These are phyloP conservation scores for Gypsophila paniculata DNA, from an alignment of 179 eudicot genomes.

Conservation along the genomic window DNA sequence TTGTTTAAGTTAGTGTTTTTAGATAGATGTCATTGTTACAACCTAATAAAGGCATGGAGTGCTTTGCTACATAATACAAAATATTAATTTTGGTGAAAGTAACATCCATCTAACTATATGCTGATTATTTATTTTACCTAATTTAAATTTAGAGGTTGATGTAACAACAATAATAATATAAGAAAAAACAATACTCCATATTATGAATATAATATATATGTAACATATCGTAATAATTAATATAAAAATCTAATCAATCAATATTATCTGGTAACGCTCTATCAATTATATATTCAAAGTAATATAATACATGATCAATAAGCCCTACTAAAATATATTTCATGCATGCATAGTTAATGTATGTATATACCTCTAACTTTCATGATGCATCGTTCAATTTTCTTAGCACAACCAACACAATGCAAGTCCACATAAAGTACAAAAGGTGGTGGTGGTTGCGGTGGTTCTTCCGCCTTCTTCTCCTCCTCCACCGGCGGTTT, in stretches of 20 bases:
- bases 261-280: no score
- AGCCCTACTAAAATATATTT: neutral
- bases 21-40: slow-evolving; percentile 7
- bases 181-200: no score
- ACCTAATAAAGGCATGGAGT: slow-evolving; percentile 6
- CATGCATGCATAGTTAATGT: neutral
- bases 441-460: slow-evolving; percentile 44
- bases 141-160: no score
- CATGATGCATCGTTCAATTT: slow-evolving; percentile 69
- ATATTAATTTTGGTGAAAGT: neutral
- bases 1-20: neutral
- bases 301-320: no score
- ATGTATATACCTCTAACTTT: slow-evolving; percentile 59
- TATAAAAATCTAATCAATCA: no score
- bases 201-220: no score
- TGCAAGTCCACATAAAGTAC: slow-evolving; percentile 82
- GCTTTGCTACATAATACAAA: neutral
- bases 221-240: no score
- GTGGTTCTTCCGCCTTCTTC: slow-evolving; percentile 43
- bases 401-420: slow-evolving; percentile 95
- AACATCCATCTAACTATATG: neutral
- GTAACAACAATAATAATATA: no score
- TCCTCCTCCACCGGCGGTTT: slow-evolving; percentile 38
- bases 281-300: no score
- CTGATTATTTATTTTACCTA: neutral